Evolutionary conservation across 805 yeast genomes (phyloP).

Genomic region (baker's yeast (Saccharomyces cerevisiae)): DNA sequence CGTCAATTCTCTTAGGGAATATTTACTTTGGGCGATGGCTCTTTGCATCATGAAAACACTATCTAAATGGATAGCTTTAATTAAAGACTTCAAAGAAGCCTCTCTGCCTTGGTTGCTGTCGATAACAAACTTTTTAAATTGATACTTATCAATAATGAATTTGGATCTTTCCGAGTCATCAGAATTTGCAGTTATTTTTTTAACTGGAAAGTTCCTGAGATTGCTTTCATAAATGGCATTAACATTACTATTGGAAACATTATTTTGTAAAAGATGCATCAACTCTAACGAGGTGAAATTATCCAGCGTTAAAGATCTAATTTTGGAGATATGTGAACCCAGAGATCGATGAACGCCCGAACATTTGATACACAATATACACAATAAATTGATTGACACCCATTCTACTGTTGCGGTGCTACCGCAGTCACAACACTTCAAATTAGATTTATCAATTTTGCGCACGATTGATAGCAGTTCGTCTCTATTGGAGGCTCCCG

Average conservation of each 20-base stretch:
- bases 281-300: slow-evolving; percentile 51
- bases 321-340: slow-evolving; percentile 74
- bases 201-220: slow-evolving; percentile 8
- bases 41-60: slow-evolving; percentile 27
- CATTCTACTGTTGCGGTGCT: slow-evolving; percentile 59
- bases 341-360: slow-evolving; percentile 82
- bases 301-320: slow-evolving; percentile 72
- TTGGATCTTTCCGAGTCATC: slow-evolving; percentile 41
- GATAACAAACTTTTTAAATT: slow-evolving; percentile 35
- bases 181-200: slow-evolving; percentile 30
- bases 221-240: slow-evolving; percentile 56
- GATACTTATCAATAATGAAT: slow-evolving; percentile 64
- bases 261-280: slow-evolving; percentile 44
- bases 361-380: slow-evolving; percentile 73
- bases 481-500: neutral
- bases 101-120: slow-evolving; percentile 8
- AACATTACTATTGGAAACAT: slow-evolving; percentile 45
- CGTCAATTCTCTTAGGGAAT: slow-evolving; percentile 9
- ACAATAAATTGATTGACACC: slow-evolving; percentile 70
- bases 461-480: slow-evolving; percentile 1
- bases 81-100: slow-evolving; percentile 32
- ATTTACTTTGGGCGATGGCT: slow-evolving; percentile 16
- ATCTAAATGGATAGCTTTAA: slow-evolving; percentile 47
- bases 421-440: slow-evolving; percentile 74
- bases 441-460: slow-evolving; percentile 44